Base-by-base conservation (phyloP, 768 basidiomycete genomes). In the Postia placenta region DNA sequence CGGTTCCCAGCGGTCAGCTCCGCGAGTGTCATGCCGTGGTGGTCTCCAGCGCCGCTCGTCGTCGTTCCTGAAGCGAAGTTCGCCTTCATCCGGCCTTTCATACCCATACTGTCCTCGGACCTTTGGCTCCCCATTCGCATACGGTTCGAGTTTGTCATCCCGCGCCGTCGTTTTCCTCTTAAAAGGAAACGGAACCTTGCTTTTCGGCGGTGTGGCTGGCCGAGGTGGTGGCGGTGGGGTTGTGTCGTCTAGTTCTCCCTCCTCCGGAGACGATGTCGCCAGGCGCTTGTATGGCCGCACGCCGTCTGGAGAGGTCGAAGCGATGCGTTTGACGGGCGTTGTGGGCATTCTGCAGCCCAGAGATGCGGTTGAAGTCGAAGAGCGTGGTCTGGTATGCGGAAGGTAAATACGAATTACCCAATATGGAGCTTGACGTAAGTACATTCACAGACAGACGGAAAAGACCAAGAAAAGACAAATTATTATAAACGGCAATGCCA, bases 231-330 rank as follows among this genome's bases (percentile, higher is more conserved):
- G 54, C 19, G 58, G 54, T 49, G 54, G 60, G 36, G 64, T 69
- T 7, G 30, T 15, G 63, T 89, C 87, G 66, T 87, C 86, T 42
- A 91, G 69, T 58, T 91, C 88, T 51, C 88, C 88, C 62, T 91
- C 88, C 65, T 91, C 88, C 43, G 87, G 87, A 1, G 86, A 74
- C 1, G 67, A 83, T 2, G 82, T 74, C 7, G 73, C 70, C 17
- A 62, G 69, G 38, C 84, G 74, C 60, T 89, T 88, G 4, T 64
- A 30, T 9, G 77, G 72, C 44, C 83, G 73, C 33, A 67, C 64
- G 50, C 71, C 67, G 1, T 69, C 67, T 40, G 79, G 73, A 12
- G 81, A 79, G 42, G 66, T 63, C 30, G 81, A 80, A 24, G 81
- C 80, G 46, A 67, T 69, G 50, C 87, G 76, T 68, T 89, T 89